These are phyloP conservation scores for Vigna radiata DNA, from an alignment of 306 rosid species.

Conservation along the genomic window DNA sequence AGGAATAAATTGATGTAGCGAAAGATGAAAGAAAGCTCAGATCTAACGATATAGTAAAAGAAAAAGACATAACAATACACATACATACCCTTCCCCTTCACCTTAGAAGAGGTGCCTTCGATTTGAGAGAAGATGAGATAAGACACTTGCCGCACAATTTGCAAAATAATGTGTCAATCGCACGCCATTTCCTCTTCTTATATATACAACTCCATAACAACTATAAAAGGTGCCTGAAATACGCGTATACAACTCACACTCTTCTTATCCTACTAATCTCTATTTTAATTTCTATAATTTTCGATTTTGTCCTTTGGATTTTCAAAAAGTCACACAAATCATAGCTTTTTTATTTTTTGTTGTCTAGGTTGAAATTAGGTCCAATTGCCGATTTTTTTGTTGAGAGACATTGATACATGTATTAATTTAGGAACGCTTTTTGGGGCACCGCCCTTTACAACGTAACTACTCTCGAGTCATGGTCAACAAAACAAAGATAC, in stretches of 20 bases:
- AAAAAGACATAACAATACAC: background rate
- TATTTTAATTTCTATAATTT: background rate
- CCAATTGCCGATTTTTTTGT: background rate
- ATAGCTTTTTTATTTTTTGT: background rate
- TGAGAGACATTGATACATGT: background rate
- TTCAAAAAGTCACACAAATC: background rate
- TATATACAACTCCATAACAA: background rate
- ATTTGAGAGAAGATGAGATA: background rate
- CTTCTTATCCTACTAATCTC: background rate
- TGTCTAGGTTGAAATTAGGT: background rate
- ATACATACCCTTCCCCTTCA: background rate
- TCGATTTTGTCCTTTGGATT: background rate
- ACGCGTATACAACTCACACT: slow-evolving; percentile 34
- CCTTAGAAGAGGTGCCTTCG: background rate
- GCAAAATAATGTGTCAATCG: background rate
- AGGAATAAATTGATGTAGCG: background rate
- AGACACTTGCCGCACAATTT: background rate
- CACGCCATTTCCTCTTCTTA: background rate
- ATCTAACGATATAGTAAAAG: background rate
- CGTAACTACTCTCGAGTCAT: background rate
- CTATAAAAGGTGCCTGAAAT: no score
- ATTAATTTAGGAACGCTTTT: background rate
- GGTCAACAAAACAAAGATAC: slow-evolving; percentile 6
- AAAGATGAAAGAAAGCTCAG: background rate
- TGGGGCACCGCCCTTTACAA: background rate